Conservation (phyloP, 805 yeast genomes). For the Metschnikowia borealis region DNA sequence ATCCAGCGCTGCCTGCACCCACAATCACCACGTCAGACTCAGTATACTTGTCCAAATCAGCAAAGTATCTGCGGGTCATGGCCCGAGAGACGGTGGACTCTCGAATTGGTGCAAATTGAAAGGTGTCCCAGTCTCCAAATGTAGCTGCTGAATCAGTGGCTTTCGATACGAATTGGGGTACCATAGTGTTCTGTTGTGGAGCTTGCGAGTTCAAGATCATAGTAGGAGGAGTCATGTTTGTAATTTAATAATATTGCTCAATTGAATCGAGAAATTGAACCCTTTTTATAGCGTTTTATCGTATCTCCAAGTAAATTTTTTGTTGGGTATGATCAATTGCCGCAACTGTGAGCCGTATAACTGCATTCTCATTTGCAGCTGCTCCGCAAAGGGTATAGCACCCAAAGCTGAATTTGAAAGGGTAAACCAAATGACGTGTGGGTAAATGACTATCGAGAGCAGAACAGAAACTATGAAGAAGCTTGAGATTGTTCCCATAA, state of each 20-base stretch:
- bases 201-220: conserved; percentile 21
- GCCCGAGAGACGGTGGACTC: conserved; percentile 79
- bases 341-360: conserved; percentile 7
- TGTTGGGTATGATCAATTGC: neutral
- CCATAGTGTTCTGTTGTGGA: conserved; percentile 1
- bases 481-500: neutral
- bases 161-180: conserved; percentile 13
- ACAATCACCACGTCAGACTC: conserved; percentile 71
- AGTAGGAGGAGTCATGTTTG: conserved; percentile 9
- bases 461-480: neutral
- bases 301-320: neutral
- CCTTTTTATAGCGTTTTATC: neutral
- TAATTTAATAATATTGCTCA: neutral
- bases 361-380: conserved; percentile 4
- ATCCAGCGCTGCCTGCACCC: conserved; percentile 78
- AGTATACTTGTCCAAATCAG: conserved; percentile 68
- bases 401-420: neutral
- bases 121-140: conserved; percentile 62
- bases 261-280: neutral
- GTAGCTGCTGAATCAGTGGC: conserved; percentile 22
- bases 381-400: neutral
- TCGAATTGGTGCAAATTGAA: conserved; percentile 67
- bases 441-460: neutral
- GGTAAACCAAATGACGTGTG: neutral
- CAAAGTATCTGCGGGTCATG: conserved; percentile 71